Evolutionary conservation across 768 basidiomycete species (phyloP), one percentile per base, ranked within the genome.

Genomic region (Inosperma sp.): DNA sequence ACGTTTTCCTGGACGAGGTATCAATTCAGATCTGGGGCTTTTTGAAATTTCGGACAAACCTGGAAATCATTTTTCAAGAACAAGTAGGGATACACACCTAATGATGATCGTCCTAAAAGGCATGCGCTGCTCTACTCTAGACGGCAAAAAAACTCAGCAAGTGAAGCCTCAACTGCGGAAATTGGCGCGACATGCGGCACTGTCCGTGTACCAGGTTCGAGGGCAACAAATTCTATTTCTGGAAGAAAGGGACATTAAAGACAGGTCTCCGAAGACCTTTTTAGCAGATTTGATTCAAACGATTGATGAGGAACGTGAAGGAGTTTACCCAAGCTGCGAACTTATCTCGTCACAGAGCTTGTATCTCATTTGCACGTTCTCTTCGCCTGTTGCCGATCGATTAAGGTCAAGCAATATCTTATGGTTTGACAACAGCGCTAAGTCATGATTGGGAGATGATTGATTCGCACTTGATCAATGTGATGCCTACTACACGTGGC

Each of bases 151-250:
- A 51, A 44, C 23, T 54, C 51, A n/a, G n/a, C n/a, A n/a, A n/a
- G n/a, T n/a, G 54, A 30, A 48, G 48, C 48, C 39, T 35, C 56
- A 50, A 44, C 49, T 51, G 54, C 59, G 58, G 61, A 57, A 57
- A 51, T 58, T 61, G 55, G 59, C 60, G 58, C 56, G 56, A 51
- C 51, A 47, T 41, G 49, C 62, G 64, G 64, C 59, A 61, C 37
- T 27, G 30, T 31, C 59, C 62, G 61, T 51, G 53, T 53, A 55
- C 61, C 62, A 55, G 53, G 46, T 48, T 29, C 44, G 41, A 56
- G 64, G 64, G 56, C 39, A 17, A 30, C 19, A 55, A 41, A 59
- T 65, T 54, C 64, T 56, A 56, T 56, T 58, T 63, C 31, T 50
- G 58, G 51, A 37, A 47, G n/a, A 54, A 55, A 57, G 58, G 50